Base-by-base conservation (phyloP, 768 basidiomycete species). In the Trametes meyenii region DNA sequence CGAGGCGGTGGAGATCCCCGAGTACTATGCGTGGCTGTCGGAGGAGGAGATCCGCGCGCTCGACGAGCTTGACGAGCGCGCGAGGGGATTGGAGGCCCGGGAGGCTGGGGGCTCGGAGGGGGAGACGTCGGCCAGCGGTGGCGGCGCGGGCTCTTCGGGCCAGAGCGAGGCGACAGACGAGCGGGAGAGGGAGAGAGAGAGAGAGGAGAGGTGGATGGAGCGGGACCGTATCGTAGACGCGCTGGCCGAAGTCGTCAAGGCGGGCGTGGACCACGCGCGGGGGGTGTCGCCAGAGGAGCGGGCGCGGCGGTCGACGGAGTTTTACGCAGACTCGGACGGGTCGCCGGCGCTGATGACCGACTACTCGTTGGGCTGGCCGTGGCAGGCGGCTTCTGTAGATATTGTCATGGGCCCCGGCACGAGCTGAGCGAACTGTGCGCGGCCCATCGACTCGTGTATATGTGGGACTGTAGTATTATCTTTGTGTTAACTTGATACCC, bases 271-370 rank as follows among this genome's bases (percentile, higher is more conserved):
- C 57, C 49, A 29, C 29, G 36, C 40, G 21, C 39, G 50, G 40
- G 57, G 49, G 26, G 14, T 50, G 16, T 26, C 49, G 39, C 49
- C 7, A n/a, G 57, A 50, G 49, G 57, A 58, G 49, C 57, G 39
- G 4, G 57, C 17, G 36, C 39, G 40, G n/a, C 42, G 38, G 11
- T 14, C 24, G 26, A 39, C 36, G 38, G 40, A 33, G 29, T 42
- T 40, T 7, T 58, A 50, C 16, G 57, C 40, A n/a, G 49, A 58
- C 5, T 58, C 43, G 43, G 26, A 42, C 12, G 57, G 48, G 16
- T 29, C 24, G 12, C 40, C 49, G 13, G 33, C 26, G 49, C 39
- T 35, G 13, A 10, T 16, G 13, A 16, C n/a, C 19, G 29, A 44
- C 17, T 19, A 14, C 21, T 14, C 43, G 12, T 1, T n/a, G 26